Evolutionary conservation across 73 alveolate genomes (phyloP), one percentile per base, ranked within the genome.

Genomic region (Blepharisma stoltei): DNA sequence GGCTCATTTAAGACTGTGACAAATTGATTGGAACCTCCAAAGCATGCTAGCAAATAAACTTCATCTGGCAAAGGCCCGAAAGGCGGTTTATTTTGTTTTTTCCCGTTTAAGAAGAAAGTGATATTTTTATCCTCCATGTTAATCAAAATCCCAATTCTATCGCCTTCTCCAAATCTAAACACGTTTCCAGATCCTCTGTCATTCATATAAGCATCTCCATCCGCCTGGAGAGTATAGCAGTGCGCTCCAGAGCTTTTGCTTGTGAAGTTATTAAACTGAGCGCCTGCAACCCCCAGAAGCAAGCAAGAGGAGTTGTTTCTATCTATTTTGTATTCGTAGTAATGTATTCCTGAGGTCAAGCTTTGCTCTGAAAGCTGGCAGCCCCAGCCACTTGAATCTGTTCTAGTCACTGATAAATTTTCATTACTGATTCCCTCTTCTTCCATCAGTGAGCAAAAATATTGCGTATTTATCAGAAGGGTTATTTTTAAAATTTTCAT

Each of bases 361-460:
- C 55, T 46, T 43, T 69, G 65, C 38, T 69, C 55, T 18, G 79
- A 14, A 1, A 46, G 45, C 60, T 69, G 79, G 5, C 67, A 69
- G 0, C 79, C 79, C 79, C 79, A 69, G n/a, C 79, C 65, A 14
- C 45, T 14, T 11, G 67, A 44, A 80, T 69, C 65, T 14, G 79
- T 69, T 14, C 79, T 25, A 25, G 79, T 69, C 14, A 69, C 79
- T 14, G 65, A 9, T 18, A 38, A 5, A 4, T 69, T 69, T 69
- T 69, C 79, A 38, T 69, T 46, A 1, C 54, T 18, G 14, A n/a
- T n/a, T n/a, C n/a, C n/a, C n/a, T n/a, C n/a, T n/a, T n/a, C n/a
- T n/a, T n/a, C n/a, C n/a, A n/a, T n/a, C n/a, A n/a, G n/a, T n/a
- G n/a, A n/a, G n/a, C n/a, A n/a, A n/a, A n/a, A n/a, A n/a, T n/a